Conservation (phyloP, 2,329 filamentous ascomycete genomes). For the Myriosclerotinia duriaeana region DNA sequence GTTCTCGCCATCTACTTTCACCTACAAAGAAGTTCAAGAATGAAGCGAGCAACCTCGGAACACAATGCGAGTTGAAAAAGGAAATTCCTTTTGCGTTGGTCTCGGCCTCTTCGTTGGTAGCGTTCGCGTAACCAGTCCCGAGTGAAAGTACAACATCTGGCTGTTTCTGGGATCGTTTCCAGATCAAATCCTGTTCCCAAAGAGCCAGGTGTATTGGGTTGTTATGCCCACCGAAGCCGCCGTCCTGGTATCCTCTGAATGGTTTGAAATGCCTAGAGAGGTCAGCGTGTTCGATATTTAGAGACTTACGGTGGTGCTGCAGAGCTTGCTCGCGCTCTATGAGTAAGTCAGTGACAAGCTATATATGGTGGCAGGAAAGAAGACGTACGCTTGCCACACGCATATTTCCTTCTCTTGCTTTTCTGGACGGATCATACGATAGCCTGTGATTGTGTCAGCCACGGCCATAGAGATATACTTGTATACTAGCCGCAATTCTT, state of each 20-base stretch:
- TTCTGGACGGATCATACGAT: background rate
- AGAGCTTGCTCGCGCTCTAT: background rate
- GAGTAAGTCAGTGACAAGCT: background rate
- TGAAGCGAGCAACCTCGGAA: background rate
- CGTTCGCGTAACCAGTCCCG: background rate
- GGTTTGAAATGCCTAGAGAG: background rate
- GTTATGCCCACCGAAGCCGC: background rate
- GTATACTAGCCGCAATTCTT: background rate
- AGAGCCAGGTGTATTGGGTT: constrained; percentile 1
- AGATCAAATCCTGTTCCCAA: constrained; percentile 9
- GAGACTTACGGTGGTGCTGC: background rate
- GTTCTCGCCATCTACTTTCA: background rate
- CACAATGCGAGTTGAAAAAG: background rate
- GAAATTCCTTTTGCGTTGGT: background rate
- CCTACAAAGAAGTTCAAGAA: constrained; percentile 6
- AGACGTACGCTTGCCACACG: background rate
- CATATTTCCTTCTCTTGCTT: background rate
- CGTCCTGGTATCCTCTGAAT: background rate
- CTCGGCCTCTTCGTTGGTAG: background rate
- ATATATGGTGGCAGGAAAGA: too few species aligned
- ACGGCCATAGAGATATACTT: background rate
- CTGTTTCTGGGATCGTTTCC: background rate
- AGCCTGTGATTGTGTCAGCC: background rate
- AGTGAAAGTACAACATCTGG: background rate
- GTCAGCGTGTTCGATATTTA: background rate